Conservation (phyloP, 2,329 filamentous ascomycete genomes). For the Amauroascus niger region DNA sequence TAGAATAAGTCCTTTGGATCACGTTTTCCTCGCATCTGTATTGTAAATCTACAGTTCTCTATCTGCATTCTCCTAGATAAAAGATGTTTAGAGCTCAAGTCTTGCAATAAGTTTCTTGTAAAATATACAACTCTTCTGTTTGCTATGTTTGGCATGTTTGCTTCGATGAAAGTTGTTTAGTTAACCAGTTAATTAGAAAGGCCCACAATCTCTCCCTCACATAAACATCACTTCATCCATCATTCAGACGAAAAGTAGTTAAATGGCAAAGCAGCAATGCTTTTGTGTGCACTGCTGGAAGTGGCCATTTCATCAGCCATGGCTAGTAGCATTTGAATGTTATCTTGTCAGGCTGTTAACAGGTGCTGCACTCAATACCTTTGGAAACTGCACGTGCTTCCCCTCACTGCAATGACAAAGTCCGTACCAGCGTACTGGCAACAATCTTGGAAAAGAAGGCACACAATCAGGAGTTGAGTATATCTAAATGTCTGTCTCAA, state of each 20-base stretch:
- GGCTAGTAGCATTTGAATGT: too few species aligned
- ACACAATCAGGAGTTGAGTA: neutral
- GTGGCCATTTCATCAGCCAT: too few species aligned
- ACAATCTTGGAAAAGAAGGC: neutral
- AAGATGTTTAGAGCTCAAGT: slow-evolving; percentile 12
- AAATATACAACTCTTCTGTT: neutral
- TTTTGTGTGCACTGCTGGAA: neutral
- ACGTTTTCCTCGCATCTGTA: neutral
- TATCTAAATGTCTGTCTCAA: neutral
- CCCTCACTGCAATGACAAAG: neutral
- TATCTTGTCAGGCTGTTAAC: too few species aligned
- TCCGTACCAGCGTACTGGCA: neutral
- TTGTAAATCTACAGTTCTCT: slow-evolving; percentile 9
- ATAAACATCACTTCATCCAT: neutral
- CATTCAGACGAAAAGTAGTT: neutral
- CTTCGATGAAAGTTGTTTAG: neutral
- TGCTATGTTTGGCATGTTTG: slow-evolving; percentile 12
- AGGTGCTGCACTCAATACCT: too few species aligned
- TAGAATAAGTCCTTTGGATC: slow-evolving; percentile 47
- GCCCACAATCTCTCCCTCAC: neutral
- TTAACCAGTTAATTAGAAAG: neutral
- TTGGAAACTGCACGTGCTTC: neutral
- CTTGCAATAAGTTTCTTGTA: slow-evolving; percentile 5
- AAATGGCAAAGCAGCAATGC: neutral
- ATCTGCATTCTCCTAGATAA: slow-evolving; percentile 8